Evolutionary conservation across 129 eudicot genomes (phyloP).

Genomic region (Pittosporum tobira): DNA sequence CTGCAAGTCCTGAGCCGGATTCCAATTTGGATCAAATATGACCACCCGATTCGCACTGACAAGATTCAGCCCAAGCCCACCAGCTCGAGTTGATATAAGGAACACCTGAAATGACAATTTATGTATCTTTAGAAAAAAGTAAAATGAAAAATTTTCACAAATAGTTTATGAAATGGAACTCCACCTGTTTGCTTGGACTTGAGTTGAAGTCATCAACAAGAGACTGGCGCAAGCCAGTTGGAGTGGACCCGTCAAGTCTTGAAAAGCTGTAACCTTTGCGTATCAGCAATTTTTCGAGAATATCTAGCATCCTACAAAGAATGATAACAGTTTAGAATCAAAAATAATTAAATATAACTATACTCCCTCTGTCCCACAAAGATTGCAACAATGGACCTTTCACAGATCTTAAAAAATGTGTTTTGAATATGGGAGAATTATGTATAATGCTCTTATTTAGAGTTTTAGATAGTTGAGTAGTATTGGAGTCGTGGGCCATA

Average conservation of each 20-base stretch:
- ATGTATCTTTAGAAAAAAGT: not conserved
- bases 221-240: conserved; percentile 75
- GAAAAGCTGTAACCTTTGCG: conserved; percentile 85
- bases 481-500: no score
- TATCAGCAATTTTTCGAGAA: conserved; percentile 72
- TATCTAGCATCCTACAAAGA: conserved; percentile 76
- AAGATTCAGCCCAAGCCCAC: conserved; percentile 90
- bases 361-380: no score
- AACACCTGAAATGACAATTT: conserved; percentile 49
- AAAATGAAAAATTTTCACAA: not conserved
- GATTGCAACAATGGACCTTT: no score
- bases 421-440: no score
- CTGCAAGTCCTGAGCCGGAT: conserved; percentile 92
- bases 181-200: conserved; percentile 95
- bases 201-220: conserved; percentile 93
- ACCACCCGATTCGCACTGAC: conserved; percentile 96
- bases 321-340: conserved; percentile 14
- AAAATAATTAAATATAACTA: not conserved
- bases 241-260: conserved; percentile 92
- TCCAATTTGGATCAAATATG: conserved; percentile 95
- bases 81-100: conserved; percentile 89
- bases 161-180: not conserved
- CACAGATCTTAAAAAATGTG: no score
- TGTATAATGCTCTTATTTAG: no score
- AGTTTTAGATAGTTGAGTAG: no score